A percentile compares a stretch with the other conserved stretches of the same genome.
Evolutionary conservation across 345 rosid genomes (phyloP).

Genomic region (Sapria himalayana): DNA sequence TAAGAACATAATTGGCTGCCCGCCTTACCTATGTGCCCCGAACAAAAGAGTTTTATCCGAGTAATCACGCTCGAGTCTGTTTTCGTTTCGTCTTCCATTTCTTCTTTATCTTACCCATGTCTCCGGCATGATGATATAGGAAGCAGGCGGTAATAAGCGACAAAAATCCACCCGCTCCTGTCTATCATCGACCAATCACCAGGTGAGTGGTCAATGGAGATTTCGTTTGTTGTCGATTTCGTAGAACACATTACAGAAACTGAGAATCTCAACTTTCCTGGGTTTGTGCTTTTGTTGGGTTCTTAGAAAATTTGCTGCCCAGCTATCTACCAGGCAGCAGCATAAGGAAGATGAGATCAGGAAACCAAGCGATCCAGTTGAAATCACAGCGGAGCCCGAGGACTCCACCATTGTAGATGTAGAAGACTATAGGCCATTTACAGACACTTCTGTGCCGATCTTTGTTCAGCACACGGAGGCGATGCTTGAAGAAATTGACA

Average conservation of each 20-base stretch:
- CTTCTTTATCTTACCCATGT: background rate
- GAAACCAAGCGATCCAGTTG: conserved; percentile 12
- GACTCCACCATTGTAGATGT: conserved; percentile 29
- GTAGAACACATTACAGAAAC: too few species aligned
- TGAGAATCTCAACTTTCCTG: too few species aligned
- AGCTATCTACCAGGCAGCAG: conserved; percentile 46
- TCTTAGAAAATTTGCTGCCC: conserved; percentile 60
- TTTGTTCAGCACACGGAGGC: conserved; percentile 82
- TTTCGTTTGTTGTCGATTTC: too few species aligned
- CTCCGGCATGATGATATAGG: conserved; percentile 22
- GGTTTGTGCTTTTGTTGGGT: conserved; percentile 9
- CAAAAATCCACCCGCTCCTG: conserved; percentile 32
- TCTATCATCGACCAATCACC: conserved; percentile 70
- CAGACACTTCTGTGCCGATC: conserved; percentile 50
- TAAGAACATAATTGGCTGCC: conserved; percentile 39
- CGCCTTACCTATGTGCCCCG: conserved; percentile 47
- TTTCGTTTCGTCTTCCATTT: background rate
- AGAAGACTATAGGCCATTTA: conserved; percentile 17
- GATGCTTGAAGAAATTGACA: conserved; percentile 66
- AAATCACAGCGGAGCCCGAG: conserved; percentile 13
- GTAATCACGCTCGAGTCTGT: conserved; percentile 13
- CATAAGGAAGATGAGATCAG: conserved; percentile 24
- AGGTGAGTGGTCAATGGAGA: conserved; percentile 34
- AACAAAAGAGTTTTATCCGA: conserved; percentile 38
- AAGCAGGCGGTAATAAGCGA: conserved; percentile 22